Evolutionary conservation across 1,284 basidiomycete species (phyloP), one percentile per base, ranked within the genome.

Genomic region (Puccinia brachypodii): DNA sequence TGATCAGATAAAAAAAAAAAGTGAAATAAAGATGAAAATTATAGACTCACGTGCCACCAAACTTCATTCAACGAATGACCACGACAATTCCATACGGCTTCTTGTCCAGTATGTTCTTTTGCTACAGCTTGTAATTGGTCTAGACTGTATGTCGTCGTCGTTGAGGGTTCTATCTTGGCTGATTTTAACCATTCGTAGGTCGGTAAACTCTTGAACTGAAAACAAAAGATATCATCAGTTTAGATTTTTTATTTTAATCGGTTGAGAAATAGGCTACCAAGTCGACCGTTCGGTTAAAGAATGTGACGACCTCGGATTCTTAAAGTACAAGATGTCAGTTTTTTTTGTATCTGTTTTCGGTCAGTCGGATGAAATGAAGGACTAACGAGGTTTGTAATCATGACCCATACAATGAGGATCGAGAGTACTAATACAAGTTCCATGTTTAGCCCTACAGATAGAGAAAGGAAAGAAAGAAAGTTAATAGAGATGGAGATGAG

Each of bases 111-210:
- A 69, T 82, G 31, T 36, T 68, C 47, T 40, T 68, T 75, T 7
- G 73, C 28, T 19, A 76, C 80, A n/a, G 47, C 85, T 25, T 89
- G 89, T 71, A 94, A 86, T 53, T 89, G 85, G 4, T 89, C 87
- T 9, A 92, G 88, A 0, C 89, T 90, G 85, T 90, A 91, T 0
- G 91, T 92, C 84, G 87, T 85, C 76, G 87, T 88, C 0, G 87
- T 86, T 28, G 89, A 89, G 8, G 93, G 93, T 0, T 89, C 90
- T 83, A 94, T 94, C 56, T 92, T 92, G 36, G 89, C 90, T n/a
- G 89, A 87, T 22, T 89, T 87, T 44, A 94, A 90, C 90, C 90
- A 93, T 14, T 89, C 88, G 85, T 90, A 93, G 0, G 93, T 93
- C 0, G 92, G 91, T 40, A 93, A 89, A 14, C 88, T 88, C 90